phyloP scores from a whole-genome alignment of 2,329 filamentous ascomycete genomes.

The Grosmannia serpens region DNA sequence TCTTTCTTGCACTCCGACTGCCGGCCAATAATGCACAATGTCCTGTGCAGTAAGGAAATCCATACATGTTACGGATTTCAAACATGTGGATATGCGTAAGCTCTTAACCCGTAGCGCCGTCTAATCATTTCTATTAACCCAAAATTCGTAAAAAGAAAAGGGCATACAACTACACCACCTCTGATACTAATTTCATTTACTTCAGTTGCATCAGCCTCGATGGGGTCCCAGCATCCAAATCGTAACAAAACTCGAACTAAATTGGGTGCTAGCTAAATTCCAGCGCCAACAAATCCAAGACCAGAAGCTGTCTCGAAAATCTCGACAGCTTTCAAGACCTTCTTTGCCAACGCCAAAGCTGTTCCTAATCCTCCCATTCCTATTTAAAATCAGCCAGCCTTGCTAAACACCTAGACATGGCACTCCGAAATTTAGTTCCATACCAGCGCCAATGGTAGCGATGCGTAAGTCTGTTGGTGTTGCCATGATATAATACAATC shows the following conservation, averaged over 20 bases:
- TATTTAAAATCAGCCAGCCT: slow-evolving; percentile 13
- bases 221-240: slow-evolving; percentile 60
- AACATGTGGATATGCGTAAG: slow-evolving; percentile 58
- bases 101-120: slow-evolving; percentile 57
- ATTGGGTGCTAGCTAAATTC: slow-evolving; percentile 75
- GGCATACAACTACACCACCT: slow-evolving; percentile 28
- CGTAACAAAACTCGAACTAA: slow-evolving; percentile 64
- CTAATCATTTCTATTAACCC: slow-evolving; percentile 14
- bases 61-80: slow-evolving; percentile 57
- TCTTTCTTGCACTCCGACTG: slow-evolving; percentile 50
- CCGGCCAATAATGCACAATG: slow-evolving; percentile 63
- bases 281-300: slow-evolving; percentile 72
- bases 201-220: slow-evolving; percentile 59
- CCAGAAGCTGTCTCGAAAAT: slow-evolving; percentile 64
- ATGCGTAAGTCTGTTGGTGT: slow-evolving; percentile 15
- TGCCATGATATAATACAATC: neutral
- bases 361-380: slow-evolving; percentile 68
- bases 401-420: too few relatives aligned
- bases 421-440: neutral
- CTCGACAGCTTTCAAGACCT: slow-evolving; percentile 60
- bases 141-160: neutral
- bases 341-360: slow-evolving; percentile 62
- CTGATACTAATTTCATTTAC: slow-evolving; percentile 62
- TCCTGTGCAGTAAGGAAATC: slow-evolving; percentile 69
- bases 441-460: slow-evolving; percentile 25